phyloP scores from a whole-genome alignment of 768 basidiomycete species.

The Hysterangium stoloniferum region DNA sequence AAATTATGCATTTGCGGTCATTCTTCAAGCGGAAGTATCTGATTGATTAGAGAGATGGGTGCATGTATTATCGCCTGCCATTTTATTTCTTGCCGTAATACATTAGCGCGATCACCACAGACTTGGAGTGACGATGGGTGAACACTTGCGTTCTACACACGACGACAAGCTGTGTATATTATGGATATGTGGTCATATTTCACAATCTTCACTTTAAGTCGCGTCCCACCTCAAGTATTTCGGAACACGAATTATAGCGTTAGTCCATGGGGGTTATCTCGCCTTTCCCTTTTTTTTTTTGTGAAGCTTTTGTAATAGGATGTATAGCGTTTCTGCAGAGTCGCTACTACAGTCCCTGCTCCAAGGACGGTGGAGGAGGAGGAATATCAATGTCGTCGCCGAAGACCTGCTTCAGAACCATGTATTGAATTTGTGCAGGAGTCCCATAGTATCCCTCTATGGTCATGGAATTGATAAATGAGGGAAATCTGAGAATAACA shows the following conservation, averaged over 20 bases:
- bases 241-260: no score
- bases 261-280: no score
- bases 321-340: no score
- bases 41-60: conserved; percentile 50
- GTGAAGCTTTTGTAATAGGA: no score
- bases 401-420: not conserved
- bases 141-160: not conserved
- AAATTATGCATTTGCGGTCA: conserved; percentile 86
- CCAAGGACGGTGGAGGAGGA: not conserved
- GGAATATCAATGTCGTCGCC: not conserved
- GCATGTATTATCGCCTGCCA: not conserved
- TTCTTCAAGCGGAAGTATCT: conserved; percentile 97
- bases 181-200: not conserved
- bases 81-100: not conserved
- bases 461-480: not conserved
- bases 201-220: not conserved
- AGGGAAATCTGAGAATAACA: not conserved
- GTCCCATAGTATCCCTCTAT: not conserved
- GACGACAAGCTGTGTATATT: not conserved
- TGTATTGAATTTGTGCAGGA: not conserved
- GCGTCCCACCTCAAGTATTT: not conserved
- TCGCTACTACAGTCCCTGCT: not conserved
- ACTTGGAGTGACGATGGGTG: not conserved
- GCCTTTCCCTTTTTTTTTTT: no score
- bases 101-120: not conserved